Conservation (phyloP, 2,329 filamentous ascomycete genomes). For the Furcasterigmium sp. region DNA sequence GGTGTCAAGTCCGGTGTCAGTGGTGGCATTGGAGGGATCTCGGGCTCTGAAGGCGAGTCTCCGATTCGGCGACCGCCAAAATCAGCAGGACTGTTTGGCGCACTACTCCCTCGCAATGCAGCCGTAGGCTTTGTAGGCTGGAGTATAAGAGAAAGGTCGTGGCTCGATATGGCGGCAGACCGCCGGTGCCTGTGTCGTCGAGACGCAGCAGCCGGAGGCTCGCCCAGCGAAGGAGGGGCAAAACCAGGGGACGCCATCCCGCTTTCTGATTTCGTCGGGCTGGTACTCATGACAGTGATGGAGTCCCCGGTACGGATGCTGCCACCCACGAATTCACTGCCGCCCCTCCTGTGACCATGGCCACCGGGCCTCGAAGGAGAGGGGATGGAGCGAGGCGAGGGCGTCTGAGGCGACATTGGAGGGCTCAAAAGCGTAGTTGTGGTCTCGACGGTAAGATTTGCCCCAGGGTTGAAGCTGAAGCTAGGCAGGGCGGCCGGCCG, state of each 20-base stretch:
- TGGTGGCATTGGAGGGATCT: background rate
- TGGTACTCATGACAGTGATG: slow-evolving; percentile 60
- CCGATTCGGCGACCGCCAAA: slow-evolving; percentile 22
- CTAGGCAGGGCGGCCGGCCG: slow-evolving; percentile 40
- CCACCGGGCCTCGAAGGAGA: slow-evolving; percentile 53
- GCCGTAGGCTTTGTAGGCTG: slow-evolving; percentile 47
- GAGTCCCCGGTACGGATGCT: slow-evolving; percentile 54
- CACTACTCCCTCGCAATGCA: slow-evolving; percentile 53
- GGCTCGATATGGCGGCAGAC: slow-evolving; percentile 76
- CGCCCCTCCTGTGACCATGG: slow-evolving; percentile 74
- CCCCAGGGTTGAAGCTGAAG: slow-evolving; percentile 53
- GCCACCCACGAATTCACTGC: slow-evolving; percentile 82
- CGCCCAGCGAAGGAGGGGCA: slow-evolving; percentile 23
- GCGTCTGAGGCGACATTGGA: slow-evolving; percentile 40
- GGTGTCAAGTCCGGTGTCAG: background rate
- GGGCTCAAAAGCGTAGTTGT: slow-evolving; percentile 42
- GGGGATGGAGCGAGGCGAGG: slow-evolving; percentile 42
- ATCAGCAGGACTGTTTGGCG: slow-evolving; percentile 55
- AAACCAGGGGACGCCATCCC: slow-evolving; percentile 54
- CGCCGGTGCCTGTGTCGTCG: slow-evolving; percentile 74
- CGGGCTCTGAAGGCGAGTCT: slow-evolving; percentile 2
- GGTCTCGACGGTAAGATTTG: slow-evolving; percentile 24
- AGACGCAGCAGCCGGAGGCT: slow-evolving; percentile 40
- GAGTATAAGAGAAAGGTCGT: slow-evolving; percentile 70
- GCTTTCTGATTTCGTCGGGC: slow-evolving; percentile 60